Evolutionary conservation across 768 basidiomycete genomes (phyloP), one percentile per base, ranked within the genome.

Genomic region (Crassisporium funariophilum): DNA sequence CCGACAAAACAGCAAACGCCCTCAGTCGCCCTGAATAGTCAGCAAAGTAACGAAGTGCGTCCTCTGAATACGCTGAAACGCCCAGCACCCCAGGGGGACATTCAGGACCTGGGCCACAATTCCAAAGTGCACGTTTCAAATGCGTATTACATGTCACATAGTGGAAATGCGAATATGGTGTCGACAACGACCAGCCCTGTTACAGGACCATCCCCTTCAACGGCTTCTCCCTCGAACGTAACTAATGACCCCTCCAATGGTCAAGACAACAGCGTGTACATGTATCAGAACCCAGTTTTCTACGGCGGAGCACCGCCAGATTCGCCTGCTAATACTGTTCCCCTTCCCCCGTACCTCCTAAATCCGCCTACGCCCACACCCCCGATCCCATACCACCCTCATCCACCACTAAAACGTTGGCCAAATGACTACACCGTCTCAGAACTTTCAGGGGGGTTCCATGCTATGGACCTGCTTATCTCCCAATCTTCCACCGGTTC

Each of bases 391-490:
- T 76, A 78, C 44, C 79, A 79, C 53, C 75, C 82, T 0, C 82
- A 83, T 53, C 81, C 83, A 2, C 82, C 83, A 2, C 68, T 84
- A 21, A 86, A 86, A 58, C 79, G 83, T 11, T 88, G 86, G 86
- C 86, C 86, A 25, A 86, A 86, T 57, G 86, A 87, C 65, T 86
- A 84, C 60, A 82, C 81, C 7, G 85, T 88, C 16, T 75, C 73
- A 40, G 84, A 87, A 59, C 71, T 87, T 46, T 75, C 83, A 1
- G 59, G 63, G 1, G 85, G 86, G 1, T 85, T 88, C 61, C 73
- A 70, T 27, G 65, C 76, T 31, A 75, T 76, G 74, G 75, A 76
- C 59, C 58, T 47, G 33, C 74, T 65, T 52, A 70, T 62, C 23
- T 62, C 67, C 1, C 67, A 68, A 23, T 65, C 68, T 8, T 65